phyloP scores from a whole-genome alignment of 305 asterid species.

The Rubia tinctorum region DNA sequence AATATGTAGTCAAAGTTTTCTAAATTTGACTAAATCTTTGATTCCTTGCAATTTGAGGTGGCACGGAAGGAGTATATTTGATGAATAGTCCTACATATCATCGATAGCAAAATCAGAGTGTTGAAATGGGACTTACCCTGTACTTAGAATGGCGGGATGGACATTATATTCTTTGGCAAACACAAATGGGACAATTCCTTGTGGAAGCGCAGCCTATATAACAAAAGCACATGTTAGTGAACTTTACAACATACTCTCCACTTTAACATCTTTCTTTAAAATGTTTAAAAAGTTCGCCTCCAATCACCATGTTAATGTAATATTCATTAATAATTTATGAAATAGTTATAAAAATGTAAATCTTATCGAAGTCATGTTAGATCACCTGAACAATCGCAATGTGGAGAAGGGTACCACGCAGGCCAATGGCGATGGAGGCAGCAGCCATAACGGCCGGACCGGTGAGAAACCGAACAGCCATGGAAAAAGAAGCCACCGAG shows the following conservation, averaged over 20 bases:
- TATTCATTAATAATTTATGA: too few relatives aligned
- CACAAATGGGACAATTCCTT: constrained; percentile 97
- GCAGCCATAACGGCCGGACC: constrained; percentile 99
- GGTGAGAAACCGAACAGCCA: constrained; percentile 95
- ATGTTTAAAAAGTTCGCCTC: not conserved
- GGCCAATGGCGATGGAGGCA: constrained; percentile 89
- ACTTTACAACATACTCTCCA: constrained; percentile 3
- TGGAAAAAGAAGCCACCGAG: constrained; percentile 87
- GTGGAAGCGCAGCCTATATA: constrained; percentile 92
- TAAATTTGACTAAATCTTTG: too few relatives aligned
- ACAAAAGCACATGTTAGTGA: constrained; percentile 5
- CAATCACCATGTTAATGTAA: not conserved
- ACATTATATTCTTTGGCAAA: constrained; percentile 95
- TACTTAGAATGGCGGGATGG: constrained; percentile 93
- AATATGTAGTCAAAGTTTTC: too few relatives aligned
- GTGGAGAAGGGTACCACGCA: constrained; percentile 92
- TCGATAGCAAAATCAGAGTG: not conserved
- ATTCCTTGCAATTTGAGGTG: too few relatives aligned
- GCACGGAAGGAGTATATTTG: too few relatives aligned
- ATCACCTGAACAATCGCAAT: constrained; percentile 88
- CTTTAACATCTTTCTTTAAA: not conserved
- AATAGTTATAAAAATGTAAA: not conserved
- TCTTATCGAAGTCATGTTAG: not conserved
- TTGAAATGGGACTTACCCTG: constrained; percentile 67
- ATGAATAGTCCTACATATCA: too few relatives aligned